These are phyloP conservation scores for Circinella minor DNA, from an alignment of 371 early-diverging fungal species.

Conservation along the genomic window DNA sequence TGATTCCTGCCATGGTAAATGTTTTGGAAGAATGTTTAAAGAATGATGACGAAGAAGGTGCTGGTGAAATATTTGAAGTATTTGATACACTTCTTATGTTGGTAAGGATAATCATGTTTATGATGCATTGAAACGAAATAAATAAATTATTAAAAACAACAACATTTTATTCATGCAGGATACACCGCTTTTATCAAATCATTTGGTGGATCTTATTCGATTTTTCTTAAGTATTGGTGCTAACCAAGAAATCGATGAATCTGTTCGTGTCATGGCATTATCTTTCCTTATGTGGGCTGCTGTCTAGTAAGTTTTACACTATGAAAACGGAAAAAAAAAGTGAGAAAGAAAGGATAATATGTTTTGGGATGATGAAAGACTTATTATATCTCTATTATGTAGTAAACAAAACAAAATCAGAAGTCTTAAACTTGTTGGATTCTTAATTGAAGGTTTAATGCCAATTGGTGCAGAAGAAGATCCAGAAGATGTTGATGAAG, in stretches of 20 bases:
- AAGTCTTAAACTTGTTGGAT: constrained; percentile 77
- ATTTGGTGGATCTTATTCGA: constrained; percentile 77
- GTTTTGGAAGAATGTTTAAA: constrained; percentile 80
- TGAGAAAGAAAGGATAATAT: background rate
- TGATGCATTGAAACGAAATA: too few species aligned
- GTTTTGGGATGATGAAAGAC: background rate
- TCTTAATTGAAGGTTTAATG: constrained; percentile 79
- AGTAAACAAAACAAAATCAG: constrained; percentile 82
- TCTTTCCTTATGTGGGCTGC: constrained; percentile 87
- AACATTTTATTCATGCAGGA: constrained; percentile 47
- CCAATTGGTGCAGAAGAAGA: constrained; percentile 86
- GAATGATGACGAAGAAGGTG: constrained; percentile 71
- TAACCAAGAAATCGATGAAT: constrained; percentile 68
- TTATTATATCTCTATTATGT: constrained; percentile 1
- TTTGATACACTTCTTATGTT: constrained; percentile 81
- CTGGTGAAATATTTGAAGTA: constrained; percentile 82
- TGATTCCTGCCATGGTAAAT: constrained; percentile 84
- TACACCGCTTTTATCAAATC: constrained; percentile 77
- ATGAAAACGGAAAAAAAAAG: background rate
- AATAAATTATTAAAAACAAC: too few species aligned
- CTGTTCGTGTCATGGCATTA: constrained; percentile 79
- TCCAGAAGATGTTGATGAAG: constrained; percentile 84
- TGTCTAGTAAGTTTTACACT: constrained; percentile 64
- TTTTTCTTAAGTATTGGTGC: constrained; percentile 77
- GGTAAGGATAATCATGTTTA: constrained; percentile 16